A percentile compares a stretch with the other conserved stretches of the same genome.
Evolutionary conservation across 1,284 basidiomycete genomes (phyloP).

Genomic region (Athelia sp.): DNA sequence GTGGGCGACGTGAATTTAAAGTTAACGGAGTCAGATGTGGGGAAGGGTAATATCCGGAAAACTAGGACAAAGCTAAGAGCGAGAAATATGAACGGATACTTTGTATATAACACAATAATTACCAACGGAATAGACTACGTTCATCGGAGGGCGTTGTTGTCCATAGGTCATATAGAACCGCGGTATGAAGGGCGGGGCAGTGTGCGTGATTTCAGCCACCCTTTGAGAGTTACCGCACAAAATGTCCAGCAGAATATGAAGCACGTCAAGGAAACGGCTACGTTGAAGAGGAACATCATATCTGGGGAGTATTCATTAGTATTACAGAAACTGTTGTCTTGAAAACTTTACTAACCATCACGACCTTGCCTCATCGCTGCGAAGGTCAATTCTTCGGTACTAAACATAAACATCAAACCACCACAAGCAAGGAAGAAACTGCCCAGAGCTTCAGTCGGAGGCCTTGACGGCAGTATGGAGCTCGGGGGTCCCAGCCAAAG

Average conservation of each 20-base stretch:
- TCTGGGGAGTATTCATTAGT: slow-evolving; percentile 31
- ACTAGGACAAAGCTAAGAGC: too few species aligned
- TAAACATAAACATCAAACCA: slow-evolving; percentile 89
- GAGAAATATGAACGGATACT: too few species aligned
- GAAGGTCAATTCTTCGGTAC: slow-evolving; percentile 86
- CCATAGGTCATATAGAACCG: slow-evolving; percentile 34
- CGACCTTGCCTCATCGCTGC: slow-evolving; percentile 89
- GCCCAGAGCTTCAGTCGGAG: slow-evolving; percentile 89
- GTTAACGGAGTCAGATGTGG: too few species aligned
- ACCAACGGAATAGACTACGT: too few species aligned
- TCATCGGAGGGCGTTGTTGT: too few species aligned
- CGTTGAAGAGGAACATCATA: slow-evolving; percentile 82
- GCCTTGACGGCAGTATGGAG: slow-evolving; percentile 83
- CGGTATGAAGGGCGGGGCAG: slow-evolving; percentile 36
- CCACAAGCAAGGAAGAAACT: slow-evolving; percentile 87
- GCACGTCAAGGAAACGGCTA: slow-evolving; percentile 79
- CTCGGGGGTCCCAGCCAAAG: slow-evolving; percentile 79
- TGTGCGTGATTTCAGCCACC: slow-evolving; percentile 62
- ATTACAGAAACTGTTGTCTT: neutral
- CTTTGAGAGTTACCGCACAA: slow-evolving; percentile 70
- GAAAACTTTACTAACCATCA: slow-evolving; percentile 56
- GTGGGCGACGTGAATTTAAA: too few species aligned
- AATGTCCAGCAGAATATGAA: slow-evolving; percentile 80
- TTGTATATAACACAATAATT: too few species aligned
- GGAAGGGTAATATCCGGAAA: too few species aligned